Evolutionary conservation across 805 yeast genomes (phyloP).

Genomic region (Naumovozyma dairenensis): DNA sequence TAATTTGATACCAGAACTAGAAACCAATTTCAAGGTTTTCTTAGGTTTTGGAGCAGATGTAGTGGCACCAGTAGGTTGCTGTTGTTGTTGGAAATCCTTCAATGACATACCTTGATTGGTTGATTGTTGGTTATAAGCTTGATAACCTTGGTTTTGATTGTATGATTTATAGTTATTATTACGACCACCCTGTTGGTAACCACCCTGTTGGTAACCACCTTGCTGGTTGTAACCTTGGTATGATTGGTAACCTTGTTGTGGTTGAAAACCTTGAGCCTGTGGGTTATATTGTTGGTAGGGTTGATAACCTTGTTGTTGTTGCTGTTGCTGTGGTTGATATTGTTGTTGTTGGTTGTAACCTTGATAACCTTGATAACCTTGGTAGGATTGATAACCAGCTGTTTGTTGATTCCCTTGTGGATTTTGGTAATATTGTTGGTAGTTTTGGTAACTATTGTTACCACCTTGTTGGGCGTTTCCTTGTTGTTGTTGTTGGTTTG

Average conservation of each 20-base stretch:
- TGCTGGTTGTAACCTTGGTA: conserved; percentile 13
- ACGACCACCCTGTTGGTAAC: conserved; percentile 11
- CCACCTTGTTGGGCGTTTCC: conserved; percentile 15
- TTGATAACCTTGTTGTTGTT: conserved; percentile 23
- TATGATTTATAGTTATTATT: conserved; percentile 19
- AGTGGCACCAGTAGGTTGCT: conserved; percentile 31
- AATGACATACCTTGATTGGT: conserved; percentile 53
- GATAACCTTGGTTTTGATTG: conserved; percentile 19
- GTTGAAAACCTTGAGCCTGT: conserved; percentile 15
- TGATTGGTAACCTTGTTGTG: conserved; percentile 13
- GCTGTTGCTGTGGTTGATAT: conserved; percentile 21
- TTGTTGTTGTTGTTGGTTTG: no score
- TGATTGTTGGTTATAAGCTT: conserved; percentile 6
- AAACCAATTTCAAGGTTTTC: conserved; percentile 56
- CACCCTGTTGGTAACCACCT: conserved; percentile 15
- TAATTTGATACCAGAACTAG: conserved; percentile 56
- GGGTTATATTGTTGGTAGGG: conserved; percentile 14
- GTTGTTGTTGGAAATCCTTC: conserved; percentile 73
- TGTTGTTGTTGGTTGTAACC: conserved; percentile 23
- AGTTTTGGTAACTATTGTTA: conserved; percentile 19
- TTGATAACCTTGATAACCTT: conserved; percentile 18
- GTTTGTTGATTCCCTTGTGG: conserved; percentile 23
- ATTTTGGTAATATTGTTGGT: conserved; percentile 22
- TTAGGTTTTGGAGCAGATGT: conserved; percentile 45
- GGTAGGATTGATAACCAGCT: conserved; percentile 21